A percentile compares a stretch with the other conserved stretches of the same genome.
phyloP scores from a whole-genome alignment of 2,329 filamentous ascomycete genomes.

The Claviceps cyperi region DNA sequence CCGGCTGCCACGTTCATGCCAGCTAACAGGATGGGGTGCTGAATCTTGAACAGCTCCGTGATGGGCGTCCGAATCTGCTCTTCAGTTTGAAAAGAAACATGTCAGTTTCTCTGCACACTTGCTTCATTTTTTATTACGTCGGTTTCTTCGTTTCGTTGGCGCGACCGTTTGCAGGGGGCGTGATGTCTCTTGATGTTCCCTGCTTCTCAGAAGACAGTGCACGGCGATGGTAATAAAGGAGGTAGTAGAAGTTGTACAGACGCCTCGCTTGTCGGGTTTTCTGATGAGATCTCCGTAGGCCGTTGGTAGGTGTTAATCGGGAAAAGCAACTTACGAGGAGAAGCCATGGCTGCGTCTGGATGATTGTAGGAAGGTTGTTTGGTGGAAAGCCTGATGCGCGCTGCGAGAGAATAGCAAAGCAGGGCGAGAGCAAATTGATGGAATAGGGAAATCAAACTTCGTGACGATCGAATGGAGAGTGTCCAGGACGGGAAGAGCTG shows the following conservation, averaged over 20 bases:
- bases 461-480: too few species aligned
- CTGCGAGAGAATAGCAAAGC: not conserved
- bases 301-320: not conserved
- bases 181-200: not conserved
- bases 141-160: not conserved
- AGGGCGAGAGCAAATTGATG: too few species aligned
- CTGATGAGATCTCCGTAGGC: not conserved
- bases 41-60: slow-evolving; percentile 95
- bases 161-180: too few species aligned
- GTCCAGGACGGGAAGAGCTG: too few species aligned
- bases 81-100: slow-evolving; percentile 5
- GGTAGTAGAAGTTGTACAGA: not conserved
- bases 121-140: not conserved
- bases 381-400: not conserved
- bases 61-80: slow-evolving; percentile 66
- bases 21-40: slow-evolving; percentile 87
- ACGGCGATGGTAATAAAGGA: not conserved
- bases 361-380: not conserved
- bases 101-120: not conserved
- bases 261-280: not conserved
- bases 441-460: too few species aligned
- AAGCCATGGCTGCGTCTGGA: slow-evolving; percentile 5
- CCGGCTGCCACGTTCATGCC: slow-evolving; percentile 99
- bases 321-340: slow-evolving; percentile 8
- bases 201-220: not conserved